Conservation (phyloP, 2,329 filamentous ascomycete genomes). For the Proliferodiscus dingleyae region DNA sequence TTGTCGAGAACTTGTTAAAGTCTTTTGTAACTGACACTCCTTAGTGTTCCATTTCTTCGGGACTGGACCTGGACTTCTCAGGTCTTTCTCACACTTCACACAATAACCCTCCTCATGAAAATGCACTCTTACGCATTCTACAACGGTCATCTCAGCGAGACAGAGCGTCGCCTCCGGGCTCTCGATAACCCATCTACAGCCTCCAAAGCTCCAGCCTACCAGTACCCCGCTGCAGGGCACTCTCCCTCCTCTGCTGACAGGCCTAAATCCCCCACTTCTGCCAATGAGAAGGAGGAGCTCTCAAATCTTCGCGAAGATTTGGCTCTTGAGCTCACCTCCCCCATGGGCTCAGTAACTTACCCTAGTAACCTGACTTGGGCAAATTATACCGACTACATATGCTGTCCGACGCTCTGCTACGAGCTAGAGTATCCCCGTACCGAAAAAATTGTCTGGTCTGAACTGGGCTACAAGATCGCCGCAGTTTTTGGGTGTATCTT, state of each 20-base stretch:
- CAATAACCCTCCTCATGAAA: constrained; percentile 93
- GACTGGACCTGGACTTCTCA: constrained; percentile 97
- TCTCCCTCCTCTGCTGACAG: constrained; percentile 17
- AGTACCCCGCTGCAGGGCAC: constrained; percentile 55
- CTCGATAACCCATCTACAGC: constrained; percentile 73
- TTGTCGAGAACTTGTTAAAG: not conserved
- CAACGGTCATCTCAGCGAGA: constrained; percentile 90
- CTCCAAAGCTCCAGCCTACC: constrained; percentile 65
- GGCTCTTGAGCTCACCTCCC: constrained; percentile 85
- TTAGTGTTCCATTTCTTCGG: constrained; percentile 70
- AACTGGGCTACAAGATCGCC: constrained; percentile 77
- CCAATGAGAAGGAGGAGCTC: constrained; percentile 46
- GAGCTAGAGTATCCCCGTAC: constrained; percentile 93
- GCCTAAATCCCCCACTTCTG: constrained; percentile 23
- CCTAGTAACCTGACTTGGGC: constrained; percentile 77
- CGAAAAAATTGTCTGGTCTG: constrained; percentile 67
- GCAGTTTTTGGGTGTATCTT: constrained; percentile 97
- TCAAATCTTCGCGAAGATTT: constrained; percentile 76
- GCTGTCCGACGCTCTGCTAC: constrained; percentile 95
- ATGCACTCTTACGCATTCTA: constrained; percentile 99
- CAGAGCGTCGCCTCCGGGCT: constrained; percentile 70
- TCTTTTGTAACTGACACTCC: constrained; percentile 20
- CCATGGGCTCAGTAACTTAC: constrained; percentile 84
- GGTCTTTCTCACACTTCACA: constrained; percentile 88
- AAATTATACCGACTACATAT: constrained; percentile 83